These are phyloP conservation scores for Lactarius psammicola DNA, from an alignment of 768 basidiomycete genomes.

Conservation along the genomic window DNA sequence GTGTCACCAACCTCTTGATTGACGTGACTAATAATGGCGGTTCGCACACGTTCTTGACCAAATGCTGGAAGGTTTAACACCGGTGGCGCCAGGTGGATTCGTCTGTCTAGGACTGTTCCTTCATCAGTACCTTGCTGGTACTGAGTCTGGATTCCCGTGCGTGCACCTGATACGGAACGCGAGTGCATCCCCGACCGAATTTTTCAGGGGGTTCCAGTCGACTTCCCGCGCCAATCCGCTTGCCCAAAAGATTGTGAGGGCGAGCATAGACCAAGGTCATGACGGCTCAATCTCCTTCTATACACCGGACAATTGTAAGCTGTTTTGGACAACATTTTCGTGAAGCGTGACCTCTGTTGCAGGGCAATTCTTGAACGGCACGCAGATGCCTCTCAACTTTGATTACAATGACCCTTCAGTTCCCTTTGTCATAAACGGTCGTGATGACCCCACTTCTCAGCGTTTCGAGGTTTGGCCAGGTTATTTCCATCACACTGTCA, in stretches of 20 bases:
- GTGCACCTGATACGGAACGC: constrained; percentile 29
- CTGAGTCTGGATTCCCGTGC: constrained; percentile 50
- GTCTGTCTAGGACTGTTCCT: constrained; percentile 63
- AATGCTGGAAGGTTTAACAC: not conserved
- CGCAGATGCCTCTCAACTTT: constrained; percentile 28
- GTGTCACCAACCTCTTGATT: constrained; percentile 51
- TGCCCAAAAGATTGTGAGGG: constrained; percentile 56
- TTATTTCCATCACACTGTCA: not conserved
- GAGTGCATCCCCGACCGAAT: not conserved
- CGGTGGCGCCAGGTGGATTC: constrained; percentile 44
- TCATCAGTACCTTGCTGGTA: constrained; percentile 54
- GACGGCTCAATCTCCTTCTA: constrained; percentile 44
- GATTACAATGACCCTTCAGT: constrained; percentile 37
- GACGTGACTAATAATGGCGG: constrained; percentile 65
- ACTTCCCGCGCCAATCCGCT: constrained; percentile 53
- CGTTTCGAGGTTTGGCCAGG: constrained; percentile 34
- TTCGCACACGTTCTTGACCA: constrained; percentile 30
- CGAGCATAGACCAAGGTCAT: constrained; percentile 48
- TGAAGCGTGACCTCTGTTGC: not conserved
- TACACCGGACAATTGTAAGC: constrained; percentile 52
- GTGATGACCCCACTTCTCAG: constrained; percentile 35
- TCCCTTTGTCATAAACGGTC: constrained; percentile 34
- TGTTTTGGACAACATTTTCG: not conserved
- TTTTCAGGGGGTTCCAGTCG: constrained; percentile 53
- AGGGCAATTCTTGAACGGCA: constrained; percentile 38